These are phyloP conservation scores for Crotalaria pallida DNA, from an alignment of 306 rosid genomes.

Conservation along the genomic window DNA sequence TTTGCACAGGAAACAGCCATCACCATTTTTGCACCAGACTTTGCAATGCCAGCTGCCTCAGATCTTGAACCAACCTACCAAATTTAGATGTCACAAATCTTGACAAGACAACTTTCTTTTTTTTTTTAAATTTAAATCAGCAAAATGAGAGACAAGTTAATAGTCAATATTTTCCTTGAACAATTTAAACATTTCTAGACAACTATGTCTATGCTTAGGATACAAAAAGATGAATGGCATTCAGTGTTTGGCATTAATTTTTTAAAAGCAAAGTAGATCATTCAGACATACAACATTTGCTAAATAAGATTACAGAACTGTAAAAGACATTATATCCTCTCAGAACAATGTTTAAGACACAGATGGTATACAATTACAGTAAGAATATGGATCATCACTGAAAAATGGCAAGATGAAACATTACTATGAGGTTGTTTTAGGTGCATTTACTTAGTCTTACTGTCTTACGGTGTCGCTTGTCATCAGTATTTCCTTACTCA, in stretches of 20 bases:
- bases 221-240: slow-evolving; percentile 3
- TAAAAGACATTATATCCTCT: not conserved
- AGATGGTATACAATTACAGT: not conserved
- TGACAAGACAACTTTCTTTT: too few relatives aligned
- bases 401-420: not conserved
- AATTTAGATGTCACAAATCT: not conserved
- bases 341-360: not conserved
- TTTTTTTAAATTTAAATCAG: too few relatives aligned
- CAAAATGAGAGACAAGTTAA: not conserved
- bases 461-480: not conserved
- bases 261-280: not conserved
- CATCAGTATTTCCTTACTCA: not conserved
- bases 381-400: not conserved
- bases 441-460: not conserved
- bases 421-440: not conserved
- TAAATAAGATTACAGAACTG: not conserved
- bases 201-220: not conserved
- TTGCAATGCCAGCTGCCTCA: slow-evolving; percentile 94
- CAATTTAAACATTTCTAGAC: not conserved
- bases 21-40: slow-evolving; percentile 97
- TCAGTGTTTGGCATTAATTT: slow-evolving; percentile 9
- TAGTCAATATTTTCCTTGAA: slow-evolving; percentile 3
- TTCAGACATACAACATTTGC: not conserved
- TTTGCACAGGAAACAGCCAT: slow-evolving; percentile 99
- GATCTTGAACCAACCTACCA: slow-evolving; percentile 91